A percentile compares a stretch with the other conserved stretches of the same genome.
Conservation (phyloP, 768 basidiomycete species). For the Pulveroboletus frians region DNA sequence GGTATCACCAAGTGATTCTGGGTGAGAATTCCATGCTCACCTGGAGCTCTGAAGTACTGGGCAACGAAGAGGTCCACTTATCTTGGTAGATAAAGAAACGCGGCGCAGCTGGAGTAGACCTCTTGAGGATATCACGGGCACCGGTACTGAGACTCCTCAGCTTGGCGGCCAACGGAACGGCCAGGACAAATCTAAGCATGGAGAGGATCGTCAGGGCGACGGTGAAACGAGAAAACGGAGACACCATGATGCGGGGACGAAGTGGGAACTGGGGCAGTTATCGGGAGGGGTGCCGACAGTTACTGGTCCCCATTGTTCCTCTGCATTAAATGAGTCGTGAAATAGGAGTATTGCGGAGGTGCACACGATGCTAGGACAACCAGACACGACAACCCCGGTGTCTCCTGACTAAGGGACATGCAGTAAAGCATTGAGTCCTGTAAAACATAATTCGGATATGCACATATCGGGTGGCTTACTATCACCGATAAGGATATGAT, state of each 20-base stretch:
- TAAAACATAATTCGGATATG: too few relatives aligned
- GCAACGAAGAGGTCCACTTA: background rate
- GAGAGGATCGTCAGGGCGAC: background rate
- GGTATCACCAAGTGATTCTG: background rate
- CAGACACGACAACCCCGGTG: too few relatives aligned
- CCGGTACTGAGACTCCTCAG: background rate
- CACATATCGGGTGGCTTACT: too few relatives aligned
- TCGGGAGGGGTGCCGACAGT: background rate
- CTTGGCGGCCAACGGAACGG: background rate
- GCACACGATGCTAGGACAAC: too few relatives aligned
- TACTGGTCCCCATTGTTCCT: too few relatives aligned
- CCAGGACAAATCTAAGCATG: background rate
- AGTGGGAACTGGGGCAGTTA: background rate
- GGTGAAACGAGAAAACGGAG: background rate
- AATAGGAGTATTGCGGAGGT: too few relatives aligned
- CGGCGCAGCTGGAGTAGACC: too few relatives aligned
- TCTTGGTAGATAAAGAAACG: background rate
- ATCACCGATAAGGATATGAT: too few relatives aligned
- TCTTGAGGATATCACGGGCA: background rate
- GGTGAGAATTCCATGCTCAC: constrained; percentile 23
- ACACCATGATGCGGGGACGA: background rate
- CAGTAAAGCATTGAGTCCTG: too few relatives aligned
- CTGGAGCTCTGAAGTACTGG: constrained; percentile 31
- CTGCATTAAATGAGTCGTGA: too few relatives aligned
- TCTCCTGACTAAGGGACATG: too few relatives aligned